These are phyloP conservation scores for Irpex sp. DNA, from an alignment of 1,284 basidiomycete genomes.

Conservation along the genomic window DNA sequence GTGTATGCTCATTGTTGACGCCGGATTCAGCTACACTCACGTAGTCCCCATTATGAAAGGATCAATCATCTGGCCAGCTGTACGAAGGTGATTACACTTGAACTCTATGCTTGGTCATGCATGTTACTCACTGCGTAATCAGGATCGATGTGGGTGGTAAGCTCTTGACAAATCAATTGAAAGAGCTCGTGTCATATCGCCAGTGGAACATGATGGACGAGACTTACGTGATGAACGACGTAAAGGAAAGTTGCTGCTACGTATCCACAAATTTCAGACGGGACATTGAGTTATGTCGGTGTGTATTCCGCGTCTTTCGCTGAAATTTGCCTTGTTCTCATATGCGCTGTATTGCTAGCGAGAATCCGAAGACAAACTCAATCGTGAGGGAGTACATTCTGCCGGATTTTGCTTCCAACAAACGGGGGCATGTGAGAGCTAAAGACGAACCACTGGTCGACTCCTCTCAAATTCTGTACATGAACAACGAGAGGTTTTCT, in stretches of 20 bases:
- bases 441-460: slow-evolving; percentile 49
- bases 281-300: slow-evolving; percentile 84
- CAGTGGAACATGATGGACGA: slow-evolving; percentile 99
- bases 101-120: not conserved
- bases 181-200: slow-evolving; percentile 89
- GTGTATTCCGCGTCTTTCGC: slow-evolving; percentile 22
- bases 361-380: slow-evolving; percentile 50
- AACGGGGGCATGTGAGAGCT: slow-evolving; percentile 63
- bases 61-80: slow-evolving; percentile 73
- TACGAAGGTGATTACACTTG: slow-evolving; percentile 59
- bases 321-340: slow-evolving; percentile 3
- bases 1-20: slow-evolving; percentile 82
- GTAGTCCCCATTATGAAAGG: slow-evolving; percentile 82
- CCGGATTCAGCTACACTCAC: slow-evolving; percentile 92
- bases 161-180: slow-evolving; percentile 90
- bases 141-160: slow-evolving; percentile 95
- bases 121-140: not conserved
- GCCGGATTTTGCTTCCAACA: slow-evolving; percentile 79
- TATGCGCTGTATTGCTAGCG: slow-evolving; percentile 29
- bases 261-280: slow-evolving; percentile 71
- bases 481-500: slow-evolving; percentile 88
- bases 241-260: slow-evolving; percentile 87
- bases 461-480: slow-evolving; percentile 78
- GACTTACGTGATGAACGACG: slow-evolving; percentile 87
- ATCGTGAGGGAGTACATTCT: slow-evolving; percentile 88